Evolutionary conservation across 2,329 filamentous ascomycete genomes (phyloP).

Genomic region (Cercospora sp.): DNA sequence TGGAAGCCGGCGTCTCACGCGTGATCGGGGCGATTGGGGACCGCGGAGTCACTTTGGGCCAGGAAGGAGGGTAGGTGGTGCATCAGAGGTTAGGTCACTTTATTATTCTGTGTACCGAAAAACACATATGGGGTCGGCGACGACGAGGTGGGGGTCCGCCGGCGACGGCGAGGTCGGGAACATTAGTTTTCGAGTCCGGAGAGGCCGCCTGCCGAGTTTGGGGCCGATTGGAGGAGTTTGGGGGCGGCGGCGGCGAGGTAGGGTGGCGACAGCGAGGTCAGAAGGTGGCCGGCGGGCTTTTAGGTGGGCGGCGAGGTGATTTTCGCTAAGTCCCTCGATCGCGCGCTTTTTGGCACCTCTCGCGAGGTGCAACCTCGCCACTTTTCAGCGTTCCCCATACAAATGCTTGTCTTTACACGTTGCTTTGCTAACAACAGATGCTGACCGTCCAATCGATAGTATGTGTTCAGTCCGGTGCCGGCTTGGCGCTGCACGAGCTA

Average conservation of each 20-base stretch:
- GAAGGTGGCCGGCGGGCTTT: not conserved
- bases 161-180: no score
- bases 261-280: conserved; percentile 1
- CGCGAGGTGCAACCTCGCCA: no score
- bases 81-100: not conserved
- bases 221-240: no score
- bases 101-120: not conserved
- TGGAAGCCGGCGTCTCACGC: not conserved
- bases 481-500: no score
- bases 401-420: no score
- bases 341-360: not conserved
- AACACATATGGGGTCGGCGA: conserved; percentile 1
- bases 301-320: not conserved
- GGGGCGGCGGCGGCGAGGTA: not conserved
- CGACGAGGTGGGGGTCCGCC: not conserved
- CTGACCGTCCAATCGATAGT: no score
- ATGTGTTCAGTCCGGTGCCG: no score
- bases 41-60: conserved; percentile 1
- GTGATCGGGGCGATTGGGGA: not conserved
- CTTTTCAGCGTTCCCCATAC: no score
- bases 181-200: no score
- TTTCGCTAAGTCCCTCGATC: not conserved
- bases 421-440: no score
- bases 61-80: not conserved
- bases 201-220: no score